These are phyloP conservation scores for Blastobotrys americana DNA, from an alignment of 805 yeast species.

Conservation along the genomic window DNA sequence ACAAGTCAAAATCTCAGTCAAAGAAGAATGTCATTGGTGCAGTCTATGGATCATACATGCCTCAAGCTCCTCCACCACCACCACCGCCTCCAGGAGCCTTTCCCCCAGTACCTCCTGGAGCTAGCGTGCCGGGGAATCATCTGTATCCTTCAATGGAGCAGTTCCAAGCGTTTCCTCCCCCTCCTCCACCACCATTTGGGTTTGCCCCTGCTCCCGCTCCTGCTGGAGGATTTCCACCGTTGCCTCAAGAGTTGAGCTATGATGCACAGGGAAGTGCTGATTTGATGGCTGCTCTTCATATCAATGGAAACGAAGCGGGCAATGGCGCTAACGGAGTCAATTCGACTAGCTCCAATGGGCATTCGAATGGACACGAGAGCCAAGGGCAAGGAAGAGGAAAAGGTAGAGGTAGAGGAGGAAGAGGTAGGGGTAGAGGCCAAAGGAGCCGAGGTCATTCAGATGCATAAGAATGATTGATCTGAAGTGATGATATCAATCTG, in stretches of 20 bases:
- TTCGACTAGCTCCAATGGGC: too few relatives aligned
- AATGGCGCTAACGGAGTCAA: too few relatives aligned
- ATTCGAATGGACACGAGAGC: slow-evolving; percentile 5
- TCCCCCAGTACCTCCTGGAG: slow-evolving; percentile 10
- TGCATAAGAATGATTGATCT: too few relatives aligned
- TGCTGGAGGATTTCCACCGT: slow-evolving; percentile 25
- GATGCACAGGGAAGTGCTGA: slow-evolving; percentile 21
- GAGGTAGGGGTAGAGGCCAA: slow-evolving; percentile 1
- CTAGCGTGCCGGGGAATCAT: not conserved
- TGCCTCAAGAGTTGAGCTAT: slow-evolving; percentile 13
- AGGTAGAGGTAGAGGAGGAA: slow-evolving; percentile 12
- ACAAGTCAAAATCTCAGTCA: slow-evolving; percentile 13
- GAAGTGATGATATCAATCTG: not conserved
- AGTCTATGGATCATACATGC: slow-evolving; percentile 15
- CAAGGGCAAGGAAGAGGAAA: slow-evolving; percentile 15
- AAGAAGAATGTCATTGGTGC: slow-evolving; percentile 18
- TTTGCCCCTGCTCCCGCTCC: slow-evolving; percentile 25
- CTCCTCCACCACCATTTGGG: slow-evolving; percentile 3
- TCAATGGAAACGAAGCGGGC: slow-evolving; percentile 8
- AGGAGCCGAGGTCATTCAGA: not conserved
- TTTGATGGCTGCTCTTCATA: slow-evolving; percentile 21
- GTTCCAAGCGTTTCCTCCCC: slow-evolving; percentile 1
- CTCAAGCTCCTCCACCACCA: slow-evolving; percentile 16
- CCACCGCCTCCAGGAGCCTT: slow-evolving; percentile 8
- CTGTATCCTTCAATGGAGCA: too few relatives aligned